Evolutionary conservation across 805 yeast species (phyloP).

Genomic region (Schwanniomyces occidentalis): DNA sequence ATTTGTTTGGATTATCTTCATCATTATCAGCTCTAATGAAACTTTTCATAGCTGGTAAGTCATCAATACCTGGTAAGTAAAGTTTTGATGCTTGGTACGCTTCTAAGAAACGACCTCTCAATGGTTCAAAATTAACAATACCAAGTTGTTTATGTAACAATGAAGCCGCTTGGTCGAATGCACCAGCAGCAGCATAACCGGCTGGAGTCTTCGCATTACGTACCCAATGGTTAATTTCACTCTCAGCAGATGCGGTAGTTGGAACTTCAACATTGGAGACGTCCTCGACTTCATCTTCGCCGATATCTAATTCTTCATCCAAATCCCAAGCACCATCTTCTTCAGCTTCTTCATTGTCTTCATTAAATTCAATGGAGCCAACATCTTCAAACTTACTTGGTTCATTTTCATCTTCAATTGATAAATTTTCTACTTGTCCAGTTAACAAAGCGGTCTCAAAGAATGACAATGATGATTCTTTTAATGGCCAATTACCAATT

Average conservation of each 20-base stretch:
- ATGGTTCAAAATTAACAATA: constrained; percentile 81
- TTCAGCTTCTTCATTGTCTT: constrained; percentile 44
- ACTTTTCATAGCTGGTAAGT: constrained; percentile 66
- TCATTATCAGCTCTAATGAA: constrained; percentile 65
- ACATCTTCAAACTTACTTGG: constrained; percentile 17
- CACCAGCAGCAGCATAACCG: constrained; percentile 92
- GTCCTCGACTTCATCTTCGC: constrained; percentile 46
- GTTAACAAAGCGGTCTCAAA: constrained; percentile 77
- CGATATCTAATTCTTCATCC: constrained; percentile 75
- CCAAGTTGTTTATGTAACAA: constrained; percentile 89
- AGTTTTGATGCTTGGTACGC: constrained; percentile 80
- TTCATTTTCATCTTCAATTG: constrained; percentile 44
- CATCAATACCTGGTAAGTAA: constrained; percentile 71
- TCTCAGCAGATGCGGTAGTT: constrained; percentile 40
- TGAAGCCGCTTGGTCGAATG: constrained; percentile 94
- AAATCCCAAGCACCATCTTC: constrained; percentile 79
- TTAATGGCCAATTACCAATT: constrained; percentile 77
- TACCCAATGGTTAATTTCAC: constrained; percentile 78
- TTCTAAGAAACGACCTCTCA: constrained; percentile 78
- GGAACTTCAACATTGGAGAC: constrained; percentile 12
- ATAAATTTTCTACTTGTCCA: constrained; percentile 71
- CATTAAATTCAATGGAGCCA: constrained; percentile 29
- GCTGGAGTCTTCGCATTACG: constrained; percentile 89
- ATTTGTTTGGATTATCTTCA: constrained; percentile 50
- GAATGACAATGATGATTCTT: constrained; percentile 68